phyloP scores from a whole-genome alignment of 352 stramenopile species.

The Pythium apleroticum region DNA sequence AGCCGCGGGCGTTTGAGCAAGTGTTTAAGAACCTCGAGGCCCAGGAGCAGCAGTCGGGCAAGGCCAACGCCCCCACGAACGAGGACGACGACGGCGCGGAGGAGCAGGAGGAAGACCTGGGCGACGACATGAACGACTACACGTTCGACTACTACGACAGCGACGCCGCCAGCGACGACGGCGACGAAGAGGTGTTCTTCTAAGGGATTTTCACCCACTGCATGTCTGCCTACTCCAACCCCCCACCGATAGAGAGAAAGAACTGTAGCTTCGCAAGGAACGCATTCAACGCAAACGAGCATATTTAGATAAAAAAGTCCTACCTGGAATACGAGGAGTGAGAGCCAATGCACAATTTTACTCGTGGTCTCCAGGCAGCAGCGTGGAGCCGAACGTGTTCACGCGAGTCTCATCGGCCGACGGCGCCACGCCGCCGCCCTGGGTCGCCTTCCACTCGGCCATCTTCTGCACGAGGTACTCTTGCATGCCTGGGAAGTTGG shows the following conservation, averaged over 20 bases:
- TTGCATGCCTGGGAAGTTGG: constrained; percentile 78
- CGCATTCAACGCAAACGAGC: constrained; percentile 14
- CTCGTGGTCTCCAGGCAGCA: constrained; percentile 60
- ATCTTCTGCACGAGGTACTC: constrained; percentile 65
- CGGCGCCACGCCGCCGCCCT: constrained; percentile 41
- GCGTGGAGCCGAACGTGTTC: constrained; percentile 38
- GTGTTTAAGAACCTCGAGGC: constrained; percentile 72
- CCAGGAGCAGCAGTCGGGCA: constrained; percentile 56
- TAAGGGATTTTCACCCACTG: too few relatives aligned
- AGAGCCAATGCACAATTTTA: constrained; percentile 15
- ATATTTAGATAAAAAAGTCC: constrained; percentile 30
- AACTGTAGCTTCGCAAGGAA: not conserved
- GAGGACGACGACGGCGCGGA: constrained; percentile 61
- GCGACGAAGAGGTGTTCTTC: constrained; percentile 78
- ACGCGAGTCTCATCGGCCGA: constrained; percentile 52
- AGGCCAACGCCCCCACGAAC: constrained; percentile 43
- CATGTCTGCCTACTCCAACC: not conserved
- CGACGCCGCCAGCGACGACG: constrained; percentile 63
- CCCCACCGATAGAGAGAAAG: not conserved
- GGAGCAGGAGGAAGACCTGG: constrained; percentile 65
- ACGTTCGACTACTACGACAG: constrained; percentile 83
- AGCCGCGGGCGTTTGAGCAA: constrained; percentile 63
- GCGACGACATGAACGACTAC: constrained; percentile 82
- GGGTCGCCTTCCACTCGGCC: constrained; percentile 41
- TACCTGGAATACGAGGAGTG: not conserved